Conservation (phyloP, 495 filamentous ascomycete genomes). For the Clavariopsis aquatica region DNA sequence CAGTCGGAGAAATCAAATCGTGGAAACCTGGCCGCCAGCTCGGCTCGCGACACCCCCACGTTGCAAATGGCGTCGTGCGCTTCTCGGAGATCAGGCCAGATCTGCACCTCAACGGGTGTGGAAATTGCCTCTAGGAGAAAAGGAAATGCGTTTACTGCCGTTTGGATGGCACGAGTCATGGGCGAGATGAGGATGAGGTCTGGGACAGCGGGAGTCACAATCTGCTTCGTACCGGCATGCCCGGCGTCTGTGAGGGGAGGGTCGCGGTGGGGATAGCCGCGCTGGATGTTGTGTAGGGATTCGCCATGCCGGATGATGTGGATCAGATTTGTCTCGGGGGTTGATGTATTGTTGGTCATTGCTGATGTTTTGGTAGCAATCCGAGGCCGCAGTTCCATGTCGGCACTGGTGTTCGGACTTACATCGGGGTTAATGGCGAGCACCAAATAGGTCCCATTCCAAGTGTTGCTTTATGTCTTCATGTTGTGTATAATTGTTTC, state of each 20-base stretch:
- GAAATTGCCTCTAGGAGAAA: not conserved
- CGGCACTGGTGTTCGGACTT: not conserved
- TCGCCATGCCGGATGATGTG: conserved; percentile 24
- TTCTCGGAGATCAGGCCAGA: conserved; percentile 29
- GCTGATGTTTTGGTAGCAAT: not conserved
- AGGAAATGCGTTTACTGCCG: conserved; percentile 5
- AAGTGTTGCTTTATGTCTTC: too few relatives aligned
- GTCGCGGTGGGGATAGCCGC: conserved; percentile 17
- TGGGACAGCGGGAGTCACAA: conserved; percentile 5
- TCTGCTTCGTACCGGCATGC: not conserved
- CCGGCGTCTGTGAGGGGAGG: conserved; percentile 20
- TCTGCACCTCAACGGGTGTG: not conserved
- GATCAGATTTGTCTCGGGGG: not conserved
- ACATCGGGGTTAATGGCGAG: too few relatives aligned
- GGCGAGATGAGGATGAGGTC: conserved; percentile 25
- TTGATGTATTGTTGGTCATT: not conserved
- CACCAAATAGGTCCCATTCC: too few relatives aligned
- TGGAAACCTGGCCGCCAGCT: conserved; percentile 8
- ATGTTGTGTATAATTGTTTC: too few relatives aligned
- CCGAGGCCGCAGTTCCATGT: not conserved
- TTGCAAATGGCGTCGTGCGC: conserved; percentile 28
- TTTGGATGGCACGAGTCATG: conserved; percentile 26
- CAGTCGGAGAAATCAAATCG: conserved; percentile 17
- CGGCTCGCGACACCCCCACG: conserved; percentile 10
- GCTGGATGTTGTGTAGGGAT: conserved; percentile 26